Evolutionary conservation across 257 asterid genomes (phyloP), one percentile per base, ranked within the genome.

Genomic region (Parsonsia alboflavescens): DNA sequence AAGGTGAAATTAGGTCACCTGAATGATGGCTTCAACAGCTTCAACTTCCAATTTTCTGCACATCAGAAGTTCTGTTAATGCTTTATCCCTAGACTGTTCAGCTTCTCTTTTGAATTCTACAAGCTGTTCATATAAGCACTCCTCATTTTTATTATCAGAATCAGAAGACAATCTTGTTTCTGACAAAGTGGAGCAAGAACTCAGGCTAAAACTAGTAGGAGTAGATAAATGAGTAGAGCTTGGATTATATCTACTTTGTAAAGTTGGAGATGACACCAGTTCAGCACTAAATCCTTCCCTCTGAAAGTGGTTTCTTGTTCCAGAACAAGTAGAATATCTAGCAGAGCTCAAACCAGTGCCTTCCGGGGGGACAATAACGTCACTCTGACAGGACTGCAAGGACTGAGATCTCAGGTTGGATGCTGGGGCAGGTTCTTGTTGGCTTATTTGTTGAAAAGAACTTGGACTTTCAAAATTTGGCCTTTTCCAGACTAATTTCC

Each of bases 401-500:
- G 87, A 83, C 53, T 13, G 81, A 74, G 86, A 84, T 65, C 76
- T 64, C 75, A 84, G 75, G 78, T 75, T 77, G 54, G 69, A 80
- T 42, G 79, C 68, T 72, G n/a, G 45, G 26, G 82, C 68, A 42
- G 79, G 71, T 67, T 77, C 82, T 19, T 68, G 75, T 42, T 72
- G 85, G 80, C 71, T 49, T 78, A 69, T 76, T 8, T 79, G 76
- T 50, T 71, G 85, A 72, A 12, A 24, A 65, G 67, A 73, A 82
- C 72, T 75, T 61, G 83, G 79, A 81, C 74, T 72, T 73, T 80
- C 83, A 57, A 83, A 78, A 77, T 80, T 82, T 70, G 86, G 89
- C 83, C 89, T 85, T 57, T 79, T 87, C 96, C 96, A 89, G 65
- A 91, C 80, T 67, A 87, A 80, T 76, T 87, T 91, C 73, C 95